Conservation (phyloP, 257 asterid species). For the Catharanthus roseus region DNA sequence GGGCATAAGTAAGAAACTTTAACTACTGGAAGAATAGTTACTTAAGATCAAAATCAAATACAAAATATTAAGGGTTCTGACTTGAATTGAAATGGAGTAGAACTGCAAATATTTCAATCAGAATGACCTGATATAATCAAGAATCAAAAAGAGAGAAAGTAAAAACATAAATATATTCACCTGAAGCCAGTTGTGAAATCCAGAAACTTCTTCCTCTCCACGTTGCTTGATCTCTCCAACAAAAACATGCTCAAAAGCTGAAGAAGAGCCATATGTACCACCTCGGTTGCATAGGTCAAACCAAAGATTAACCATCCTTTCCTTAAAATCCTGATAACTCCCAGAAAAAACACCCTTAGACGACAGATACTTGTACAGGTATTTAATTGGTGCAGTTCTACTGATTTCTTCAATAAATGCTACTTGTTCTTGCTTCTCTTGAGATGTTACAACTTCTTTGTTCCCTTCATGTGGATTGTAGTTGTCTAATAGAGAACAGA, state of each 20-base stretch:
- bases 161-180: constrained; percentile 26
- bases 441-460: constrained; percentile 72
- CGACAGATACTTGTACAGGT: constrained; percentile 65
- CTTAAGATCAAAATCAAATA: neutral
- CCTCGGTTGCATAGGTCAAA: constrained; percentile 86
- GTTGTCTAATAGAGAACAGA: constrained; percentile 88
- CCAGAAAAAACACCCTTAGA: constrained; percentile 50
- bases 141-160: neutral
- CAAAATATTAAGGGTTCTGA: neutral
- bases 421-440: constrained; percentile 76
- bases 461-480: constrained; percentile 81
- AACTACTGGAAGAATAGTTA: neutral
- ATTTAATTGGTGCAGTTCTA: constrained; percentile 84
- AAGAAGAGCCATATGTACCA: constrained; percentile 75
- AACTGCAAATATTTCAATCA: neutral
- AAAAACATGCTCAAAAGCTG: constrained; percentile 98
- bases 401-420: constrained; percentile 92
- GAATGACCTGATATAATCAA: neutral
- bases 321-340: constrained; percentile 56
- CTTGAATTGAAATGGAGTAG: neutral
- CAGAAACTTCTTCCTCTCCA: constrained; percentile 77
- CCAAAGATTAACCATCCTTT: constrained; percentile 65
- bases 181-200: constrained; percentile 99
- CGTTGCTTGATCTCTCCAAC: constrained; percentile 90
- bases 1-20: neutral